Percentiles rank a stretch among this genome's conserved stretches.
phyloP scores from a whole-genome alignment of 441 rosid species.

The Euphorbia corollata region DNA sequence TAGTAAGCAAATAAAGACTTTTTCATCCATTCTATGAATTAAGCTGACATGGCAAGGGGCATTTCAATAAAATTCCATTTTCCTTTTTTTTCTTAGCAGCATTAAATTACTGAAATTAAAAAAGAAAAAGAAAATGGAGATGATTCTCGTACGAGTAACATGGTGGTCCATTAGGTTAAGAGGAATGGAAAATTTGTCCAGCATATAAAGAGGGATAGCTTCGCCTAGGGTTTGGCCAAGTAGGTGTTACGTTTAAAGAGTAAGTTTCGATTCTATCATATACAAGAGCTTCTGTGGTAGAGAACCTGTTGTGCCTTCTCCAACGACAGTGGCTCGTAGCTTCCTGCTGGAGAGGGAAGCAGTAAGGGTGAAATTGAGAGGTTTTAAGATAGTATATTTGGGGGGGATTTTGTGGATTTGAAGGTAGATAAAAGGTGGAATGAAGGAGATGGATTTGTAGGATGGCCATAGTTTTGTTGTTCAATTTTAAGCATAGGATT shows the following conservation, averaged over 20 bases:
- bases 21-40: too few species aligned
- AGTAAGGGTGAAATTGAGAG: conserved; percentile 12
- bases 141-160: conserved; percentile 53
- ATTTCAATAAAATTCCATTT: too few species aligned
- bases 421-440: conserved; percentile 7
- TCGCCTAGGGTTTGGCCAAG: conserved; percentile 63
- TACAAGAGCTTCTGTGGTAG: conserved; percentile 47
- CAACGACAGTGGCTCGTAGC: conserved; percentile 49
- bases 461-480: conserved; percentile 19
- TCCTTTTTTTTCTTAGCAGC: too few species aligned
- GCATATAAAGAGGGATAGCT: conserved; percentile 64
- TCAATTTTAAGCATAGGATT: neutral
- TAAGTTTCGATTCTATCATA: conserved; percentile 52
- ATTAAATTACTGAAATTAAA: too few species aligned
- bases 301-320: conserved; percentile 53
- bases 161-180: conserved; percentile 47
- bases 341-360: conserved; percentile 34
- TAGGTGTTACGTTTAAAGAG: conserved; percentile 49
- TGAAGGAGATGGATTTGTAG: conserved; percentile 9
- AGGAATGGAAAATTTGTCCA: conserved; percentile 57
- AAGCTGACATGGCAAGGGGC: too few species aligned
- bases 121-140: conserved; percentile 65
- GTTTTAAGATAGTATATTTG: neutral
- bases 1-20: too few species aligned
- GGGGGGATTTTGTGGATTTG: neutral